Evolutionary conservation across 1,284 basidiomycete species (phyloP), one percentile per base, ranked within the genome.

Genomic region (Ustilago cynodontis): DNA sequence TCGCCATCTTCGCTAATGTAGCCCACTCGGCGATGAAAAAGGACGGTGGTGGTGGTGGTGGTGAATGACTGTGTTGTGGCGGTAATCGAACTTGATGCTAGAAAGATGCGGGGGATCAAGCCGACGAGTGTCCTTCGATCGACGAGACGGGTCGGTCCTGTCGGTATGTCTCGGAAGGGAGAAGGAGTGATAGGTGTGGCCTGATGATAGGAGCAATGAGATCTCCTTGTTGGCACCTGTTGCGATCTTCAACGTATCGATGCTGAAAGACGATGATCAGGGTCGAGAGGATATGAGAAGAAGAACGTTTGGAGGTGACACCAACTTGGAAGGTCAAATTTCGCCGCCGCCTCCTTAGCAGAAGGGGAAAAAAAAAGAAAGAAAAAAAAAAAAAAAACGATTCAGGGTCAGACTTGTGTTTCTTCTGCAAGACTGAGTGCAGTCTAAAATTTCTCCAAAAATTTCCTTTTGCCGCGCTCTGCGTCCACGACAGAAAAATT

Each of bases 1-100:
- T 78, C 24, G 81, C 72, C 79, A 80, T 81, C n/a, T 47, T 78
- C 59, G 37, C 22, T 53, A 29, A 13, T 18, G 29, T n/a, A 18
- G 45, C 22, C 28, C 11, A 35, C 16, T 10, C 16, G 29, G 26
- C 16, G 49, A 28, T 51, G 13, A 3, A 39, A 39, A 39, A 7
- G 43, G n/a, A 24, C 10, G 43, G 11, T 49, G 11, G 10, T 8
- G 22, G 47, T 14, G 26, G 24, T 26, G 4, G 10, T 8, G 22
- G 22, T 14, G 26, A 18, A 1, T 28, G 47, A 18, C 10, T 49
- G 5, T 26, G 24, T 16, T 49, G 47, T 28, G 47, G 47, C 47
- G n/a, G 28, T 28, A 4, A 24, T 28, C 24, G 26, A 24, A 9
- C 13, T n/a, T 14, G 26, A 9, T 49, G n/a, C n/a, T n/a, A 24